phyloP scores from a whole-genome alignment of 2,329 filamentous ascomycete genomes.

The Berkeleyomyces basicola region DNA sequence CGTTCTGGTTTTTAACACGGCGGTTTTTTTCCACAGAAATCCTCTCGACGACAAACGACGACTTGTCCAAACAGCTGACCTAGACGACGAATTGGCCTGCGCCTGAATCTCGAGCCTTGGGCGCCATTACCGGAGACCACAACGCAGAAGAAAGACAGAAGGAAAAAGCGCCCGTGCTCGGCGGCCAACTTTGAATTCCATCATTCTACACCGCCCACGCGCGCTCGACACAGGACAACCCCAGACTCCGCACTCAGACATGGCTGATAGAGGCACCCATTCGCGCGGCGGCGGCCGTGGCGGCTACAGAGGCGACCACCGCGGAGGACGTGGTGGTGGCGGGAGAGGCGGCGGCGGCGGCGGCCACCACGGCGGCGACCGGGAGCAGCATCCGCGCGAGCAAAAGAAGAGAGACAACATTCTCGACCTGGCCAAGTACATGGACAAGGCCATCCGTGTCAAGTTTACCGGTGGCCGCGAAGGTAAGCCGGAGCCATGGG shows the following conservation, averaged over 20 bases:
- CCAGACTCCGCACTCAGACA: not conserved
- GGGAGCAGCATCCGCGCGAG: slow-evolving; percentile 40
- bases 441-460: slow-evolving; percentile 88
- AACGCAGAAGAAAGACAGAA: too few relatives aligned
- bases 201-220: too few relatives aligned
- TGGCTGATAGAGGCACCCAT: slow-evolving; percentile 14
- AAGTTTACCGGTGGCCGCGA: slow-evolving; percentile 94
- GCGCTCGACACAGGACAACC: not conserved
- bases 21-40: too few relatives aligned
- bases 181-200: too few relatives aligned
- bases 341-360: slow-evolving; percentile 30
- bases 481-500: slow-evolving; percentile 35
- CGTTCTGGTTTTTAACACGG: too few relatives aligned
- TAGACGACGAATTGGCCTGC: too few relatives aligned
- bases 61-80: too few relatives aligned
- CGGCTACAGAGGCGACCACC: slow-evolving; percentile 23
- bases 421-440: slow-evolving; percentile 84
- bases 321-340: slow-evolving; percentile 29
- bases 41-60: too few relatives aligned
- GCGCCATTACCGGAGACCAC: too few relatives aligned
- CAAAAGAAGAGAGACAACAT: slow-evolving; percentile 95
- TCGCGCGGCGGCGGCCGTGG: slow-evolving; percentile 32
- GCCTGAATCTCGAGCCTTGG: too few relatives aligned
- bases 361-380: slow-evolving; percentile 26
- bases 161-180: too few relatives aligned